Conservation (phyloP, 345 rosid species). For the Geranium brycei region DNA sequence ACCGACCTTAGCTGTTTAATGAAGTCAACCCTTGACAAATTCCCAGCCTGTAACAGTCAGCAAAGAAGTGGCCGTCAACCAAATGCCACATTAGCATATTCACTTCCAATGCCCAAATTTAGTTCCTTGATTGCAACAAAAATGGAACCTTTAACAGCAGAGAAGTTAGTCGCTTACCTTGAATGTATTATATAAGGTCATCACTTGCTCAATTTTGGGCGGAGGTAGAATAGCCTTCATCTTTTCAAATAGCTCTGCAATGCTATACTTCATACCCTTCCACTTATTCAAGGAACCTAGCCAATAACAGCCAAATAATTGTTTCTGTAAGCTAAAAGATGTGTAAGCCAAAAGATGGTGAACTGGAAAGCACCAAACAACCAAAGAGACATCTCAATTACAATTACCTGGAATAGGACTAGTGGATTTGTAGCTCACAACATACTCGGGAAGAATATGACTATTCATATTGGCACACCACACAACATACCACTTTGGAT, state of each 20-base stretch:
- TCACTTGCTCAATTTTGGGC: conserved; percentile 21
- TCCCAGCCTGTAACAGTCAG: conserved; percentile 22
- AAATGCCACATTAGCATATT: too few species aligned
- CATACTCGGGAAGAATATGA: conserved; percentile 34
- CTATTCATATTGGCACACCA: conserved; percentile 31
- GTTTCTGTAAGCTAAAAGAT: neutral
- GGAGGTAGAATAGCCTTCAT: conserved; percentile 28
- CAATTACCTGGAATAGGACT: conserved; percentile 15
- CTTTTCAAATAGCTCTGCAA: conserved; percentile 21
- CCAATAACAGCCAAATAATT: conserved; percentile 5
- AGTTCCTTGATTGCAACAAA: neutral
- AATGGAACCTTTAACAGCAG: neutral
- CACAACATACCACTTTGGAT: conserved; percentile 27
- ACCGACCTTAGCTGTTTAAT: conserved; percentile 17
- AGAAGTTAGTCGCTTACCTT: conserved; percentile 16
- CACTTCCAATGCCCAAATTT: neutral
- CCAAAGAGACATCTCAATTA: conserved; percentile 5
- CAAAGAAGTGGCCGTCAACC: neutral
- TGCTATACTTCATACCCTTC: conserved; percentile 7
- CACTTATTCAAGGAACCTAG: conserved; percentile 14
- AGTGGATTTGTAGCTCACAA: conserved; percentile 36
- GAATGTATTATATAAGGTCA: conserved; percentile 12
- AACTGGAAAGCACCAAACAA: neutral
- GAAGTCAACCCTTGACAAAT: conserved; percentile 19
- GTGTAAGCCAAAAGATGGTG: too few species aligned